These are phyloP conservation scores for Didymella lethalis DNA, from an alignment of 2,329 filamentous ascomycete genomes.

Conservation along the genomic window DNA sequence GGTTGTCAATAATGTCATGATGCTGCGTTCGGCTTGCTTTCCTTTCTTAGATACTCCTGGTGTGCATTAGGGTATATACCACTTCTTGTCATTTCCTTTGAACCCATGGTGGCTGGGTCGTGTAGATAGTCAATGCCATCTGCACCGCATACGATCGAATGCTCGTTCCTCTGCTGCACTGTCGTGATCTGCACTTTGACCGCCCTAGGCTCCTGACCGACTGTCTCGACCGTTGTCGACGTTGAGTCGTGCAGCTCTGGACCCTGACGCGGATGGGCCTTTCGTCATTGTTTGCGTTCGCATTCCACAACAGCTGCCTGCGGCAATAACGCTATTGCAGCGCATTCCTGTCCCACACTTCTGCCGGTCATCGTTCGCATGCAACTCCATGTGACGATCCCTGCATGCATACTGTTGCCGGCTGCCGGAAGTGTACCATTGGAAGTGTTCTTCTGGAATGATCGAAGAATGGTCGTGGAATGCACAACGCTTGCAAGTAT, in stretches of 20 bases:
- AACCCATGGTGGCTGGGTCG: conserved; percentile 19
- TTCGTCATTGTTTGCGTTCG: conserved; percentile 15
- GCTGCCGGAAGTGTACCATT: neutral
- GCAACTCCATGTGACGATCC: conserved; percentile 9
- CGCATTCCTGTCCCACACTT: conserved; percentile 1
- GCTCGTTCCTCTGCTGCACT: neutral
- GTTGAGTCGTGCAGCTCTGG: neutral
- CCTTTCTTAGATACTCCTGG: conserved; percentile 28
- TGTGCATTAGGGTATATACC: conserved; percentile 31
- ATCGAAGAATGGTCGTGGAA: neutral
- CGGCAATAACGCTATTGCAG: neutral
- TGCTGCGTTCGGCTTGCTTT: conserved; percentile 19
- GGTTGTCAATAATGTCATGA: conserved; percentile 34
- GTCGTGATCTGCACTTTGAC: neutral
- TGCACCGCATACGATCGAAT: conserved; percentile 15
- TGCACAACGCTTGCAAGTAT: neutral
- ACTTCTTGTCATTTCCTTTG: conserved; percentile 16
- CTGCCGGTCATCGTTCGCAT: neutral
- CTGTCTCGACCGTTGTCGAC: neutral
- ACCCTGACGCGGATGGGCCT: conserved; percentile 3
- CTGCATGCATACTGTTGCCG: conserved; percentile 3
- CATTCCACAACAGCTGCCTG: conserved; percentile 6
- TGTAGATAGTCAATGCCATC: conserved; percentile 23
- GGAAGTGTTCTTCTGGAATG: neutral
- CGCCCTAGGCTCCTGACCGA: neutral